phyloP scores from a whole-genome alignment of 1,284 basidiomycete genomes.

The Sutorius eximius region DNA sequence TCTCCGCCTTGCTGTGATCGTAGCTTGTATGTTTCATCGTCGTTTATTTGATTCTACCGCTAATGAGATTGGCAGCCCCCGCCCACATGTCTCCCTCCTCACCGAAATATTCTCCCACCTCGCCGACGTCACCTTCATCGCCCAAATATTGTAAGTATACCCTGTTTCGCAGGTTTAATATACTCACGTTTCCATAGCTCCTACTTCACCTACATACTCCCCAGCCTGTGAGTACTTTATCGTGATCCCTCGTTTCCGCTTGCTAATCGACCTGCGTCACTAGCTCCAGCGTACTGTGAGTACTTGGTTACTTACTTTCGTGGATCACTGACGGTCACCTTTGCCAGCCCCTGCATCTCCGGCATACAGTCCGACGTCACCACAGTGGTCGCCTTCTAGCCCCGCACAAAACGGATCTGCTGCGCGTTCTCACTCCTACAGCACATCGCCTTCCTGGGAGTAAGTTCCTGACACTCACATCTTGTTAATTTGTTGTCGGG shows the following conservation, averaged over 20 bases:
- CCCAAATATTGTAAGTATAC: constrained; percentile 79
- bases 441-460: constrained; percentile 59
- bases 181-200: constrained; percentile 47
- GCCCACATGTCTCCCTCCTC: constrained; percentile 81
- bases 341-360: constrained; percentile 74
- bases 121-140: constrained; percentile 79
- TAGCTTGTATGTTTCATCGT: constrained; percentile 55
- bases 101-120: constrained; percentile 84
- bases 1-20: constrained; percentile 17
- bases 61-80: constrained; percentile 46
- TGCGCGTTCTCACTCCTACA: constrained; percentile 45
- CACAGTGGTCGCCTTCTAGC: constrained; percentile 78
- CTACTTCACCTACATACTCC: constrained; percentile 82
- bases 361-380: constrained; percentile 80
- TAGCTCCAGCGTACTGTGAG: constrained; percentile 75
- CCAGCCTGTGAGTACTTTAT: constrained; percentile 67
- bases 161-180: background rate
- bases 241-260: background rate
- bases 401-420: constrained; percentile 59
- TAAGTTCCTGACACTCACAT: constrained; percentile 28
- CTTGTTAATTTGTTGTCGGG: constrained; percentile 12
- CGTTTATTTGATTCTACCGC: constrained; percentile 3
- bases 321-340: constrained; percentile 15
- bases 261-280: constrained; percentile 22
- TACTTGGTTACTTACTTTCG: constrained; percentile 9